Conservation (phyloP, 106 monocot genomes). For the Acorus gramineus region DNA sequence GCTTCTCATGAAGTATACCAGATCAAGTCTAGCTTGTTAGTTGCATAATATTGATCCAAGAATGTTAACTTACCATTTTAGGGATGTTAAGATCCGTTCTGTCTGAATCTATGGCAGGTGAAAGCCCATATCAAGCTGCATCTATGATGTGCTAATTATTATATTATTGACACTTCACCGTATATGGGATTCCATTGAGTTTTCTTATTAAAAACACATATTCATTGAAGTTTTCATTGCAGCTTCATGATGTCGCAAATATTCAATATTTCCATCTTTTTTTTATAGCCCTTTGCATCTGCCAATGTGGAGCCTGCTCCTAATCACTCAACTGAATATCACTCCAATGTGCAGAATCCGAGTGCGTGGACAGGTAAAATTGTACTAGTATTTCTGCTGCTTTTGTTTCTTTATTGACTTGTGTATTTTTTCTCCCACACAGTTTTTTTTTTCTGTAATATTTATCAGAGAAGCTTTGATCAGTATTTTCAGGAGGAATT, state of each 20-base stretch:
- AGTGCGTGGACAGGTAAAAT: slow-evolving; percentile 20
- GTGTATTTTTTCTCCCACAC: neutral
- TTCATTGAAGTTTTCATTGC: neutral
- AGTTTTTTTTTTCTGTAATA: neutral
- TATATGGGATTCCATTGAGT: too few species aligned
- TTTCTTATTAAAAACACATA: neutral
- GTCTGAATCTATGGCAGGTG: too few species aligned
- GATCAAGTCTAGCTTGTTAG: too few species aligned
- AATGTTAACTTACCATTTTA: too few species aligned
- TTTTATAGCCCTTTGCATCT: slow-evolving; percentile 17
- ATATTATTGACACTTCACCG: too few species aligned
- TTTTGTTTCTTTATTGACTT: slow-evolving; percentile 1
- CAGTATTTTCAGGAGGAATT: slow-evolving; percentile 22
- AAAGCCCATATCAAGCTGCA: too few species aligned
- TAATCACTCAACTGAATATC: slow-evolving; percentile 5
- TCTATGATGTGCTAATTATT: too few species aligned
- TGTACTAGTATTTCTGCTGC: neutral
- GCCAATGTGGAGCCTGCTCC: slow-evolving; percentile 4
- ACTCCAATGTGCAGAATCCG: slow-evolving; percentile 5
- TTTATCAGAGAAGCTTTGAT: neutral
- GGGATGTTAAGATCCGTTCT: too few species aligned
- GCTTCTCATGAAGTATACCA: too few species aligned
- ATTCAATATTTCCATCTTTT: neutral
- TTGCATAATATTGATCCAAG: too few species aligned
- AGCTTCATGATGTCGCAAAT: neutral